These are phyloP conservation scores for Penicillium sp. DNA, from an alignment of 2,329 filamentous ascomycete genomes.

Conservation along the genomic window DNA sequence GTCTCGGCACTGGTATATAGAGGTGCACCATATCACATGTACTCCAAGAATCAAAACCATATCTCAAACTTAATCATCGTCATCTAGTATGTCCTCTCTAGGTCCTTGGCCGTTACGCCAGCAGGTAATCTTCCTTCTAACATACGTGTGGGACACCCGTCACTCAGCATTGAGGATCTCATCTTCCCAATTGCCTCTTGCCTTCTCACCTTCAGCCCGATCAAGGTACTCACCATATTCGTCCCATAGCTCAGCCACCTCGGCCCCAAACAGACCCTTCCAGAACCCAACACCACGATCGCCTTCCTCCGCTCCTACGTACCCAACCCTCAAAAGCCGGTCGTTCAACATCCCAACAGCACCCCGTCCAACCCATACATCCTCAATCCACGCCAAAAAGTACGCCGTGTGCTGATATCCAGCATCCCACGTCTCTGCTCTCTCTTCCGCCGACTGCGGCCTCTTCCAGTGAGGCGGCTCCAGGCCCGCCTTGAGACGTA, in stretches of 20 bases:
- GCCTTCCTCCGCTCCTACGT: conserved; percentile 22
- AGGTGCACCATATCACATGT: conserved; percentile 20
- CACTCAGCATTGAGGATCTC: conserved; percentile 25
- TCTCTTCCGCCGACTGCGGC: conserved; percentile 45
- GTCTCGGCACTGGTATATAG: conserved; percentile 18
- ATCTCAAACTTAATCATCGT: background rate
- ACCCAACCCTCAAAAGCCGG: conserved; percentile 36
- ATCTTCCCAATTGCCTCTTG: conserved; percentile 26
- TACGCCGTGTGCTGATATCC: conserved; percentile 91
- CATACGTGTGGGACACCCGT: background rate
- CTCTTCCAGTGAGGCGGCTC: conserved; percentile 80
- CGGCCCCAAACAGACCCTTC: conserved; percentile 58
- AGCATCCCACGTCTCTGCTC: conserved; percentile 70
- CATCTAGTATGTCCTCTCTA: background rate
- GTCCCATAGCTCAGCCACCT: conserved; percentile 69
- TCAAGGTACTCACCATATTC: conserved; percentile 63
- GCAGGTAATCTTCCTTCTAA: background rate
- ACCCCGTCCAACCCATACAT: conserved; percentile 62
- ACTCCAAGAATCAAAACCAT: conserved; percentile 21
- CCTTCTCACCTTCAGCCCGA: conserved; percentile 11
- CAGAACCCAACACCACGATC: conserved; percentile 29
- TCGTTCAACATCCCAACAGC: conserved; percentile 61
- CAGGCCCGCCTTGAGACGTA: conserved; percentile 70
- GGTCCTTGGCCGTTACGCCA: too few relatives aligned
- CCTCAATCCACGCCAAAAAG: conserved; percentile 83